Base-by-base conservation (phyloP, 2,329 filamentous ascomycete genomes). In the Didymella glomerata region DNA sequence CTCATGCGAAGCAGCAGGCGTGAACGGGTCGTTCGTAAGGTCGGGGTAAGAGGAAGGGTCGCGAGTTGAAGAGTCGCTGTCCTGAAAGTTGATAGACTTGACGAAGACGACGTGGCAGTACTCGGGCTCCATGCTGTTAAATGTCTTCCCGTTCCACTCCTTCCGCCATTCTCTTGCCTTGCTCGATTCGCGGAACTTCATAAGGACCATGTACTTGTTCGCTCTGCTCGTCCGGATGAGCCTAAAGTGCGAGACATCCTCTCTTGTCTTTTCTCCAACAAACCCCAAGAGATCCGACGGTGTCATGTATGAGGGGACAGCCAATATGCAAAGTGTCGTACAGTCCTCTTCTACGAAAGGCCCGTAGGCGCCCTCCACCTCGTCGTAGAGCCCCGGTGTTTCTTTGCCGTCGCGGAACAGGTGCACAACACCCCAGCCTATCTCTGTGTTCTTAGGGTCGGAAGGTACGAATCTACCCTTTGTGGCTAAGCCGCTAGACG, bases 61-160 rank as follows among this genome's bases (percentile, higher is more conserved):
- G 72, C 71, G 65, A 75, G 80, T 74, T 9, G 52, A 48, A 11
- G 75, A 66, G 42, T 73, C 80, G 18, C 89, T 86, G 14, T 85
- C 87, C 72, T 93, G 87, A 66, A 97, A 93, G 36, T 91, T 91
- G 67, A 98, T 95, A 2, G 90, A 93, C 75, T 92, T 95, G 76
- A 99, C 90, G 75, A 96, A 97, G 5, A 96, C 92, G 44, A 96
- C 92, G 79, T 97, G 93, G 75, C 94, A 98, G 48, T 93, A 92
- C 79, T 98, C 93, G 38, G 93, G 91, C 90, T 96, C 92, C 84
- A 96, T 92, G 60, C 87, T 90, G 71, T 96, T 97, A 74, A 98
- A 98, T 0, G 94, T 86, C 75, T 91, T 95, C 18, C 95, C 95
- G 76, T 98, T 95, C 84, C 94, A 97, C 68, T 92, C 89, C 61